phyloP scores from a whole-genome alignment of 306 rosid species.

The Leucaena leucocephala region DNA sequence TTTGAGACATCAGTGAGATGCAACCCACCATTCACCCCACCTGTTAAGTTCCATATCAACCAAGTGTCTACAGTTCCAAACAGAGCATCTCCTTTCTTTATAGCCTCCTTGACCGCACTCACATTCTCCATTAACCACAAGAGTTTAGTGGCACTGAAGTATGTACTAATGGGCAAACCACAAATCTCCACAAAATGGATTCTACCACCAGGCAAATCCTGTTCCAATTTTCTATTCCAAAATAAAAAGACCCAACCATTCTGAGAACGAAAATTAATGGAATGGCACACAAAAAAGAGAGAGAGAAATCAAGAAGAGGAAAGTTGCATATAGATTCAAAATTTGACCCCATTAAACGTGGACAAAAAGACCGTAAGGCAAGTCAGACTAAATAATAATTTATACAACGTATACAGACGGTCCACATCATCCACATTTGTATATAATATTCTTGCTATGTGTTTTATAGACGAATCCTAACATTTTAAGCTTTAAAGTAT shows the following conservation, averaged over 20 bases:
- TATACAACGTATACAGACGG: background rate
- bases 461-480: background rate
- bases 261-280: background rate
- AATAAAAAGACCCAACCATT: slow-evolving; percentile 5
- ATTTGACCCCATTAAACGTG: background rate
- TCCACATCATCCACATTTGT: background rate
- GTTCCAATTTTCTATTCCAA: slow-evolving; percentile 71
- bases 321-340: background rate
- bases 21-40: slow-evolving; percentile 71
- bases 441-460: background rate
- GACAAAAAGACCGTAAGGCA: background rate
- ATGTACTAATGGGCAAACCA: slow-evolving; percentile 87
- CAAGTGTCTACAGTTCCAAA: slow-evolving; percentile 92
- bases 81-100: slow-evolving; percentile 70
- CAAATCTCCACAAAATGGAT: slow-evolving; percentile 73
- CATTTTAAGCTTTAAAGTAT: background rate
- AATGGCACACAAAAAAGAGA: background rate
- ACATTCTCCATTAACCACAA: slow-evolving; percentile 90
- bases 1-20: slow-evolving; percentile 89
- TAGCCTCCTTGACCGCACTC: slow-evolving; percentile 57
- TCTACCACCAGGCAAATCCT: slow-evolving; percentile 76
- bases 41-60: slow-evolving; percentile 90
- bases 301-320: slow-evolving; percentile 18
- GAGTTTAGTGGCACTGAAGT: slow-evolving; percentile 82
- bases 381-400: background rate